A percentile compares a stretch with the other conserved stretches of the same genome.
Conservation (phyloP, 1,284 basidiomycete genomes). For the Cutaneotrichosporon sp. region DNA sequence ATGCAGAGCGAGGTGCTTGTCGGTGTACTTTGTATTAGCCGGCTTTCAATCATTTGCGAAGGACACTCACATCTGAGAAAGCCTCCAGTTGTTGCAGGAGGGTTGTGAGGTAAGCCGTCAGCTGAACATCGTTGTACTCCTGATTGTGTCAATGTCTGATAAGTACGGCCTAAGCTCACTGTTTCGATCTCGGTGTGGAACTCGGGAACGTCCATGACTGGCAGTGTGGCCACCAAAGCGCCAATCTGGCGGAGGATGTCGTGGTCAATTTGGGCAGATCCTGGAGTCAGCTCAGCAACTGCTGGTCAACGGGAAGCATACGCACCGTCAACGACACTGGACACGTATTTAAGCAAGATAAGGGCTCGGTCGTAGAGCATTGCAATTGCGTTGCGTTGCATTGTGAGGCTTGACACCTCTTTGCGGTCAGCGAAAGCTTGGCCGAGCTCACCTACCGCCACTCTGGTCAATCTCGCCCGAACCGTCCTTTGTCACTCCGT, state of each 20-base stretch:
- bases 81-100: conserved; percentile 82
- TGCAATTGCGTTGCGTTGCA: conserved; percentile 88
- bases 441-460: conserved; percentile 36
- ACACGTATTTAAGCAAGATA: conserved; percentile 75
- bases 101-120: conserved; percentile 80
- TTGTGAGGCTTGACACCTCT: conserved; percentile 86
- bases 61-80: conserved; percentile 72
- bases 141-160: conserved; percentile 42
- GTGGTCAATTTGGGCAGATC: conserved; percentile 65
- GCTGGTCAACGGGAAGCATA: too few species aligned
- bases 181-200: conserved; percentile 82
- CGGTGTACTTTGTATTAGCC: conserved; percentile 27
- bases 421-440: conserved; percentile 2
- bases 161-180: conserved; percentile 50
- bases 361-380: conserved; percentile 90
- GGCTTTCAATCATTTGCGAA: too few species aligned
- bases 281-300: conserved; percentile 53
- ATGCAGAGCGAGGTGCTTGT: conserved; percentile 26
- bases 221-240: conserved; percentile 77
- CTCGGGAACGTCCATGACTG: conserved; percentile 69
- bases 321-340: conserved; percentile 66
- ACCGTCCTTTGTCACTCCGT: conserved; percentile 81
- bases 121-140: conserved; percentile 94
- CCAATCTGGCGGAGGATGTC: conserved; percentile 75
- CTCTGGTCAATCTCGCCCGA: conserved; percentile 59